A percentile compares a stretch with the other conserved stretches of the same genome.
Conservation (phyloP, 345 rosid genomes). For the Arabidopsis thaliana region TAIR10.1 NC_003071.7:8686501-8687000, state of each 20-base stretch:
- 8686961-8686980: constrained; percentile 21
- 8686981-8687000: constrained; percentile 25
- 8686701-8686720: constrained; percentile 35
- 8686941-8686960: constrained; percentile 29
- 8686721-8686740: neutral
- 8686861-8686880: constrained; percentile 29
- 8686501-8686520: neutral
- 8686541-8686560: constrained; percentile 13
- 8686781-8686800: constrained; percentile 25
- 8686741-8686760: constrained; percentile 37
- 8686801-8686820: constrained; percentile 24
- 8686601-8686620: constrained; percentile 37
- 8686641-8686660: constrained; percentile 39
- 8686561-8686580: constrained; percentile 43
- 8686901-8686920: constrained; percentile 35
- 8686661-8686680: constrained; percentile 39
- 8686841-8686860: constrained; percentile 40
- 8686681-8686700: constrained; percentile 35
- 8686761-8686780: constrained; percentile 32
- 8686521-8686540: constrained; percentile 25
- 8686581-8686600: constrained; percentile 40
- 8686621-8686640: constrained; percentile 28
- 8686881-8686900: constrained; percentile 32
- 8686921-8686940: constrained; percentile 1
- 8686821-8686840: constrained; percentile 27